Percentiles rank a stretch among this genome's conserved stretches.
Evolutionary conservation across 352 stramenopile genomes (phyloP).

Genomic region (Globisporangium spiculum): DNA sequence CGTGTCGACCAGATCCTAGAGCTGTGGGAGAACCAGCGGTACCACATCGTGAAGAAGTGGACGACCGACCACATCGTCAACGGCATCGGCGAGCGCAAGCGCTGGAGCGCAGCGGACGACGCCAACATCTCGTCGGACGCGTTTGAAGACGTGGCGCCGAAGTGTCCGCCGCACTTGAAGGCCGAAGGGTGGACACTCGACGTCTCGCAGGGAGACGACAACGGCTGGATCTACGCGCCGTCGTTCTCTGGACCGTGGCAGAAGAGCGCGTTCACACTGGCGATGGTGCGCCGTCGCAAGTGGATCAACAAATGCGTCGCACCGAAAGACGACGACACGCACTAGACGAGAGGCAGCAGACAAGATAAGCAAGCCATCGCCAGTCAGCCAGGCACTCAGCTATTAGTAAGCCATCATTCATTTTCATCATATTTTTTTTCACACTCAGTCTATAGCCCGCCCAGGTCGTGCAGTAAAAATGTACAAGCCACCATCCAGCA

Average conservation of each 20-base stretch:
- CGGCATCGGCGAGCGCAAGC: slow-evolving; percentile 55
- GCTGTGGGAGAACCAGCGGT: slow-evolving; percentile 85
- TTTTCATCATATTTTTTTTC: not conserved
- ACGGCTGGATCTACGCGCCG: slow-evolving; percentile 83
- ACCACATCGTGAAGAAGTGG: slow-evolving; percentile 77
- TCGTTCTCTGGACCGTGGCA: slow-evolving; percentile 79
- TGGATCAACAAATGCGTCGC: slow-evolving; percentile 76
- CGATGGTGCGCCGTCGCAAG: slow-evolving; percentile 76
- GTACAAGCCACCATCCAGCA: not conserved
- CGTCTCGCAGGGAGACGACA: slow-evolving; percentile 72
- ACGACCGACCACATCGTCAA: slow-evolving; percentile 52
- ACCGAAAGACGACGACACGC: slow-evolving; percentile 11
- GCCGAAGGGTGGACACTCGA: slow-evolving; percentile 77
- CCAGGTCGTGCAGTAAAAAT: not conserved
- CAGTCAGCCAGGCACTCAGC: not conserved
- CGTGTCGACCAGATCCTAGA: slow-evolving; percentile 65
- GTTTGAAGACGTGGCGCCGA: slow-evolving; percentile 68
- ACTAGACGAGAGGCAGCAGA: slow-evolving; percentile 13
- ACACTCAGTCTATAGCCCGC: not conserved
- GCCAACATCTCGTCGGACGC: slow-evolving; percentile 54
- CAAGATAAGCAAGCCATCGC: slow-evolving; percentile 4
- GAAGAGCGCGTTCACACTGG: slow-evolving; percentile 67
- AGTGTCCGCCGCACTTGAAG: slow-evolving; percentile 46
- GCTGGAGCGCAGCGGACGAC: slow-evolving; percentile 66
- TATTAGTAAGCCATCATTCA: slow-evolving; percentile 4